Conservation (phyloP, 108 stramenopile species). For the Nitzschia inconspicua region DNA sequence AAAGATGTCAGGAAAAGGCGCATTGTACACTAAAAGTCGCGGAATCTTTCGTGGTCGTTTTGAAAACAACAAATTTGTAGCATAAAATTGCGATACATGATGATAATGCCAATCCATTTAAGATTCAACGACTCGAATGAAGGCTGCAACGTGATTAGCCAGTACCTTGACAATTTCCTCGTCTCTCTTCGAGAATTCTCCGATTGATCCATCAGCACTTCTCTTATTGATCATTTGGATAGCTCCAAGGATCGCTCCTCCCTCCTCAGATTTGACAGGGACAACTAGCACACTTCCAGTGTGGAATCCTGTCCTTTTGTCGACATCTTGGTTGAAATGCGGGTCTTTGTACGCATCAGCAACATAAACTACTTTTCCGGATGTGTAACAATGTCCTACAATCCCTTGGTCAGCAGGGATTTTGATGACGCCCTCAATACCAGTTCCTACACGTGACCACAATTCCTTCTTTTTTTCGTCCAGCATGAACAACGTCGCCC, state of each 20-base stretch:
- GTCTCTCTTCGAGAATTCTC: constrained; percentile 41
- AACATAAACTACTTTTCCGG: constrained; percentile 40
- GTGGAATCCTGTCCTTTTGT: constrained; percentile 54
- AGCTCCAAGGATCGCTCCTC: constrained; percentile 42
- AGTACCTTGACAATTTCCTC: constrained; percentile 48
- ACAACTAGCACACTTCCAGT: constrained; percentile 52
- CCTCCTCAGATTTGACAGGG: constrained; percentile 35
- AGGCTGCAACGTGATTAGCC: constrained; percentile 51
- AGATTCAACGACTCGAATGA: constrained; percentile 42
- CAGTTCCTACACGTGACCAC: constrained; percentile 24
- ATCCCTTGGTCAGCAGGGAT: constrained; percentile 29
- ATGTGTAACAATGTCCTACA: constrained; percentile 39
- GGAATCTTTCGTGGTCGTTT: constrained; percentile 9
- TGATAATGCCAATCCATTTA: not conserved
- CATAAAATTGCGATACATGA: not conserved
- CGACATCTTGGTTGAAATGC: constrained; percentile 55
- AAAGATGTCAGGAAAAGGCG: constrained; percentile 21
- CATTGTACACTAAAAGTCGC: constrained; percentile 11
- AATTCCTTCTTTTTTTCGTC: constrained; percentile 31
- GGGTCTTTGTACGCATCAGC: constrained; percentile 52
- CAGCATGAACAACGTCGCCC: constrained; percentile 54
- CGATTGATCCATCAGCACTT: constrained; percentile 16
- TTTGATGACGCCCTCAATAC: constrained; percentile 43
- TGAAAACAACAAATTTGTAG: constrained; percentile 15
- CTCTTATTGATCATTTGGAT: constrained; percentile 64